These are phyloP conservation scores for Neurospora sp. DNA, from an alignment of 2,329 filamentous ascomycete genomes.

Conservation along the genomic window DNA sequence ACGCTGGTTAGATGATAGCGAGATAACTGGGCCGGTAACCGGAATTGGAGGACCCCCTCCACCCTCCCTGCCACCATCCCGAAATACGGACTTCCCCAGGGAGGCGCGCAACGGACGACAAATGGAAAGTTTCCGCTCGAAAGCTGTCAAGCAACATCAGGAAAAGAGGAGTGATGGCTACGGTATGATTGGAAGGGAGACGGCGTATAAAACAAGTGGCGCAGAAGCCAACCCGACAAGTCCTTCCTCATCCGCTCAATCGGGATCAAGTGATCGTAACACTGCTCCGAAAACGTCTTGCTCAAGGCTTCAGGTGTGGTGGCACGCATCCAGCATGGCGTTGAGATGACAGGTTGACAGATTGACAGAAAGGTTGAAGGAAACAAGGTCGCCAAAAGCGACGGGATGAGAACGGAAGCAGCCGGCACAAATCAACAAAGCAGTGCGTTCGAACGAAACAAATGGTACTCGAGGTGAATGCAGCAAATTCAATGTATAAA, in stretches of 20 bases:
- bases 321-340: not conserved
- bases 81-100: not conserved
- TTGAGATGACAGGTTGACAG: not conserved
- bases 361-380: too few species aligned
- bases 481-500: not conserved
- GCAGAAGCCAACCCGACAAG: not conserved
- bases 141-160: not conserved
- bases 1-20: not conserved
- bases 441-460: not conserved
- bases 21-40: not conserved
- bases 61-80: not conserved
- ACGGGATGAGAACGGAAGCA: not conserved
- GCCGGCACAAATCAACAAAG: not conserved
- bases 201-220: not conserved
- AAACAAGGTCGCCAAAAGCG: too few species aligned
- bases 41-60: not conserved
- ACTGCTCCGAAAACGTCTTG: not conserved
- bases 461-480: not conserved
- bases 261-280: not conserved
- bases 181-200: not conserved
- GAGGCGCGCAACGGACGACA: not conserved
- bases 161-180: not conserved
- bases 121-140: not conserved
- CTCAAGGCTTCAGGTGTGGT: not conserved
- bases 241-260: not conserved